Conservation (phyloP, 495 filamentous ascomycete genomes). For the Lasiosphaeriaceae sp. region DNA sequence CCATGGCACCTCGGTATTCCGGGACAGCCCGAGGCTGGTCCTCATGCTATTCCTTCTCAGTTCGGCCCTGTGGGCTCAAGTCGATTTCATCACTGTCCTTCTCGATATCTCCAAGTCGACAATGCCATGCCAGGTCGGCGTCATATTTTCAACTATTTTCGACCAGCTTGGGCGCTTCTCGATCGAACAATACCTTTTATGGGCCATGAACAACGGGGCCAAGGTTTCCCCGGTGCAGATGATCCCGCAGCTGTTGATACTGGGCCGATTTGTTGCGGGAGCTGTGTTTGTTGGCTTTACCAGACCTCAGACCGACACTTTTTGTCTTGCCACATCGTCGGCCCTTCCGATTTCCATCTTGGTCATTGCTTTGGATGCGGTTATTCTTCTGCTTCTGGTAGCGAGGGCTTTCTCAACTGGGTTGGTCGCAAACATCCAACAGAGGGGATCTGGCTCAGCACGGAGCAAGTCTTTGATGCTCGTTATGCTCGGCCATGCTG, state of each 20-base stretch:
- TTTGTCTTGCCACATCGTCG: slow-evolving; percentile 46
- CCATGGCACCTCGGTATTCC: slow-evolving; percentile 45
- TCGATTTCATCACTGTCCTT: slow-evolving; percentile 45
- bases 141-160: slow-evolving; percentile 47
- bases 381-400: slow-evolving; percentile 39
- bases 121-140: slow-evolving; percentile 44
- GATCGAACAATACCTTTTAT: slow-evolving; percentile 50
- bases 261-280: slow-evolving; percentile 43
- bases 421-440: slow-evolving; percentile 15
- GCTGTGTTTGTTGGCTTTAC: slow-evolving; percentile 48
- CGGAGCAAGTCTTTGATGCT: slow-evolving; percentile 37
- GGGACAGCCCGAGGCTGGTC: slow-evolving; percentile 61
- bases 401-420: slow-evolving; percentile 33
- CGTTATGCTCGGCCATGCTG: slow-evolving; percentile 36
- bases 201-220: slow-evolving; percentile 38
- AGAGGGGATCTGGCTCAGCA: slow-evolving; percentile 15
- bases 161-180: slow-evolving; percentile 49
- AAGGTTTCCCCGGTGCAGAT: slow-evolving; percentile 26
- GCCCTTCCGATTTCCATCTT: slow-evolving; percentile 40
- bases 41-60: slow-evolving; percentile 51
- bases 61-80: slow-evolving; percentile 48
- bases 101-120: slow-evolving; percentile 37
- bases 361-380: slow-evolving; percentile 41
- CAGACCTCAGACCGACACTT: slow-evolving; percentile 43
- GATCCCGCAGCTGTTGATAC: slow-evolving; percentile 39